phyloP scores from a whole-genome alignment of 2,329 filamentous ascomycete species.

The Dactylonectria estremocensis region DNA sequence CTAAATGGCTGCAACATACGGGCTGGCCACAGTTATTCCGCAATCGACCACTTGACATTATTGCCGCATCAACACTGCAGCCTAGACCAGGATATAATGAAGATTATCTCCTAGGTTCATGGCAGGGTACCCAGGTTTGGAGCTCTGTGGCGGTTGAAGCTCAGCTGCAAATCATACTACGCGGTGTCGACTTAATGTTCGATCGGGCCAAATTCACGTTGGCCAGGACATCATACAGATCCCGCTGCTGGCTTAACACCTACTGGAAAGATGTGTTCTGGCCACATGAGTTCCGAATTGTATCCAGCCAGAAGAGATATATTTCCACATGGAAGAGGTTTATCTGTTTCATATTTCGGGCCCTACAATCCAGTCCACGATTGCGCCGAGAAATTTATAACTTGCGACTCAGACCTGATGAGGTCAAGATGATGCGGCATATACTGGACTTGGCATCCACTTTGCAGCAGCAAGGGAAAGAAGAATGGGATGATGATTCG shows the following conservation, averaged over 20 bases:
- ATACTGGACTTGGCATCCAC: too few relatives aligned
- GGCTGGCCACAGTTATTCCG: slow-evolving; percentile 14
- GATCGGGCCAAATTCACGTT: background rate
- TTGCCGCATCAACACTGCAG: slow-evolving; percentile 14
- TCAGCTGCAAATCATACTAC: slow-evolving; percentile 4
- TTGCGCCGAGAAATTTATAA: too few relatives aligned
- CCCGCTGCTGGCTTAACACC: too few relatives aligned
- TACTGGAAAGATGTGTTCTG: too few relatives aligned
- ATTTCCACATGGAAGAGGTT: too few relatives aligned
- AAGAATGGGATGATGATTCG: too few relatives aligned
- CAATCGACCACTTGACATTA: slow-evolving; percentile 19
- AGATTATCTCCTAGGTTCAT: slow-evolving; percentile 8
- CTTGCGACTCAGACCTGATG: too few relatives aligned
- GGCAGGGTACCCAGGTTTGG: slow-evolving; percentile 1
- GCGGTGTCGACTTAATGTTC: background rate
- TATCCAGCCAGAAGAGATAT: too few relatives aligned
- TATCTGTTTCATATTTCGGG: background rate
- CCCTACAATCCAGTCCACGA: background rate
- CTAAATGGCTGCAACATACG: slow-evolving; percentile 15
- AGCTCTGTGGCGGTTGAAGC: background rate
- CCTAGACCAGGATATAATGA: slow-evolving; percentile 7
- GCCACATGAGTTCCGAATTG: too few relatives aligned
- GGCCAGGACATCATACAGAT: too few relatives aligned
- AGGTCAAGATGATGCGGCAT: too few relatives aligned
- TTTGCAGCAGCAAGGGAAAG: too few relatives aligned